Evolutionary conservation across 768 basidiomycete species (phyloP).

Genomic region (Serendipita sp.): DNA sequence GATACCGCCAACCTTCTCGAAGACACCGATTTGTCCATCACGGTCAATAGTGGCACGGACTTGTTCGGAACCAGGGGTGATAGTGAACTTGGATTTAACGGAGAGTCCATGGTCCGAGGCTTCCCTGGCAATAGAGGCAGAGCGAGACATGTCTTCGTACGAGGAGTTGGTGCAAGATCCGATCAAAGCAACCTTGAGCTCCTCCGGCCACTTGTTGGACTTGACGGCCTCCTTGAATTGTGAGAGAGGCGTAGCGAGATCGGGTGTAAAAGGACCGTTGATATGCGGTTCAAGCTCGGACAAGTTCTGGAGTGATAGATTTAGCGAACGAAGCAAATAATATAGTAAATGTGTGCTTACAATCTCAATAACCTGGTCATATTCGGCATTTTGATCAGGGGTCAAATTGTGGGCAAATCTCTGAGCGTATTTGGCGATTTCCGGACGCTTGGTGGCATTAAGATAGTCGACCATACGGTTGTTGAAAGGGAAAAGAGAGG

Average conservation of each 20-base stretch:
- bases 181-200: slow-evolving; percentile 94
- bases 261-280: slow-evolving; percentile 99
- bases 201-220: slow-evolving; percentile 92
- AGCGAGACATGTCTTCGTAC: slow-evolving; percentile 98
- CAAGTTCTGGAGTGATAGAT: slow-evolving; percentile 48
- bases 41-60: slow-evolving; percentile 95
- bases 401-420: slow-evolving; percentile 79
- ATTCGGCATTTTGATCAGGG: slow-evolving; percentile 78
- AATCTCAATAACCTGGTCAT: slow-evolving; percentile 88
- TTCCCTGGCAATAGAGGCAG: slow-evolving; percentile 84
- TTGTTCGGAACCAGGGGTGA: slow-evolving; percentile 97
- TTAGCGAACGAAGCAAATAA: neutral
- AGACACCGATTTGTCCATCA: slow-evolving; percentile 79
- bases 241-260: slow-evolving; percentile 95
- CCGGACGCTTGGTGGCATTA: slow-evolving; percentile 80
- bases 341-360: slow-evolving; percentile 26
- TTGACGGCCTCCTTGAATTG: slow-evolving; percentile 84
- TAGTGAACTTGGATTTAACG: slow-evolving; percentile 88
- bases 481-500: slow-evolving; percentile 98
- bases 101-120: slow-evolving; percentile 75
- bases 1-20: slow-evolving; percentile 78
- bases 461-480: slow-evolving; percentile 85
- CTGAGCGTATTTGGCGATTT: slow-evolving; percentile 80
- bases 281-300: slow-evolving; percentile 97
- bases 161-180: slow-evolving; percentile 99